Evolutionary conservation across 2,329 filamentous ascomycete genomes (phyloP), one percentile per base, ranked within the genome.

Genomic region (Hymenoscyphus occultus): DNA sequence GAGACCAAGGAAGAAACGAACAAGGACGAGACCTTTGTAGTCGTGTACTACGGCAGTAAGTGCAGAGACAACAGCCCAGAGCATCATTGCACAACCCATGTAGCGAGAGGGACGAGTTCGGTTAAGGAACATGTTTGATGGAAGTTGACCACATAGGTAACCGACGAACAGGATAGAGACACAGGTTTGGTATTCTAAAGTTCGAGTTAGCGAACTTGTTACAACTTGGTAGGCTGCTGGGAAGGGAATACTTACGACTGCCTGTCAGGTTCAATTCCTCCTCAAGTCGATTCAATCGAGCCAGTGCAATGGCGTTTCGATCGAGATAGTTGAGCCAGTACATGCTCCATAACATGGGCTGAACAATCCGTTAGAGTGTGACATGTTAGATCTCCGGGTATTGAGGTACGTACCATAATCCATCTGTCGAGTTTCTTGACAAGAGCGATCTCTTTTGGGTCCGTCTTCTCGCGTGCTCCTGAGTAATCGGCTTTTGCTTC

Each of bases 1-100:
- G 0, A 84, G 79, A 28, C 83, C 83, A 1, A 85, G 77, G 67
- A 84, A 83, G 72, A 84, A 83, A 0, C 82, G 77, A 16, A 69
- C 58, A 3, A 71, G 67, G 10, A 72, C 65, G 1, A 75, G 56
- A 5, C 70, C 69, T 13, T 66, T 65, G 61, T 68, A 75, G 56
- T 71, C 73, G 0, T 69, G 64, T 9, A 77, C 74, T 3, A 77
- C 76, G 1, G 80, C 80, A 32, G 83, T 84, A n/a, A 81, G 78
- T 0, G 72, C 74, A 0, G 77, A 80, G 12, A 80, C 75, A 19
- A 57, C 67, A 12, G 77, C 78, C 78, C 78, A 80, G 2, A 77
- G 61, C 1, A 73, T 70, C 64, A 76, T 77, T 7, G 74, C 73
- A 9, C 73, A 71, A 79, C 74, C 19, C 77, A 76, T 6, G 60